Conservation (phyloP, 2,329 filamentous ascomycete species). For the Ophiosphaerella narmari region DNA sequence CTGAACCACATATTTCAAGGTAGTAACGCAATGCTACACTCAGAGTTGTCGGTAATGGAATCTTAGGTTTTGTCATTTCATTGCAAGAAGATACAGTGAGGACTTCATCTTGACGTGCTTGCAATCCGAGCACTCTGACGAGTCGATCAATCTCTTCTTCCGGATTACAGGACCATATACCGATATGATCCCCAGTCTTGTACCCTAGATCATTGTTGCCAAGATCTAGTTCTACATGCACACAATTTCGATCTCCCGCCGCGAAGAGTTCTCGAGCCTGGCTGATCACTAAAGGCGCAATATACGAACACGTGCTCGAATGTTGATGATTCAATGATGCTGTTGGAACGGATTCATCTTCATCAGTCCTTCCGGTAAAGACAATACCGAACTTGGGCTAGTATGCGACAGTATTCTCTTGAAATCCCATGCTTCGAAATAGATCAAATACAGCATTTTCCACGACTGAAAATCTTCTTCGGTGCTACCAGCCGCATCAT, state of each 20-base stretch:
- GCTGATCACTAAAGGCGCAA: constrained; percentile 38
- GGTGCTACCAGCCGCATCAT: constrained; percentile 50
- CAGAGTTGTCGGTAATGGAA: constrained; percentile 50
- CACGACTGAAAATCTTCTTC: constrained; percentile 42
- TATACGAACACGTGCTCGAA: constrained; percentile 35
- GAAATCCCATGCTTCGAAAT: constrained; percentile 39
- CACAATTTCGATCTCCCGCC: constrained; percentile 45
- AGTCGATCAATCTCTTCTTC: constrained; percentile 44
- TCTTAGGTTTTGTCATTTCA: constrained; percentile 34
- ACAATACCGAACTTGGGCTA: constrained; percentile 36
- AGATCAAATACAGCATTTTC: constrained; percentile 45
- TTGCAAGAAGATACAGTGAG: constrained; percentile 38
- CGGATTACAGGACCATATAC: constrained; percentile 49
- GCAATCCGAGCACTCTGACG: constrained; percentile 32
- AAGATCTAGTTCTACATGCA: constrained; percentile 50
- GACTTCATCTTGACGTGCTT: constrained; percentile 15
- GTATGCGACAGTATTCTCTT: constrained; percentile 42
- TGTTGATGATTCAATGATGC: constrained; percentile 27
- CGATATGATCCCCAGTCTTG: constrained; percentile 34
- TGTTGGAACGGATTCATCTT: no score
- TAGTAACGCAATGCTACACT: constrained; percentile 51
- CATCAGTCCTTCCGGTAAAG: constrained; percentile 7
- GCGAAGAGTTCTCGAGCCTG: constrained; percentile 43
- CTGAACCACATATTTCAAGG: constrained; percentile 52
- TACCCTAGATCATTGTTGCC: constrained; percentile 44